Percentiles rank a stretch among this genome's conserved stretches.
These are phyloP conservation scores for Arthrobotrys megalospora DNA, from an alignment of 2,329 filamentous ascomycete genomes.

Conservation along the genomic window DNA sequence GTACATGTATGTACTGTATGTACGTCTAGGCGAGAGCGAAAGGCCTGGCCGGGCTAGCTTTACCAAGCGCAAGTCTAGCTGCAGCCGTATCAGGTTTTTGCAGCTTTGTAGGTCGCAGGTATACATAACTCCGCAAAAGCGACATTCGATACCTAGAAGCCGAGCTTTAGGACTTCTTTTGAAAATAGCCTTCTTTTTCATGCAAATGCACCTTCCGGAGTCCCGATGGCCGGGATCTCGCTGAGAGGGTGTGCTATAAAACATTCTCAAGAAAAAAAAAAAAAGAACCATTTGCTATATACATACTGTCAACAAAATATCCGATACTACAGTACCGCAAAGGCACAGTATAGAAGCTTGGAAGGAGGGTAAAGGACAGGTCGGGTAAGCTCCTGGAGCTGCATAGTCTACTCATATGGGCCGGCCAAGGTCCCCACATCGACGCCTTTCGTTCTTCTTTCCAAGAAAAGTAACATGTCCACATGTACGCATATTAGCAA, in stretches of 20 bases:
- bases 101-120: neutral
- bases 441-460: slow-evolving; percentile 13
- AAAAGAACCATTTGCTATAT: neutral
- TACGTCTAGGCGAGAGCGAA: neutral
- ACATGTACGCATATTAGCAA: neutral
- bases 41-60: slow-evolving; percentile 1
- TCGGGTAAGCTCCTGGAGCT: neutral
- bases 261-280: no score
- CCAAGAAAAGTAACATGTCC: slow-evolving; percentile 14
- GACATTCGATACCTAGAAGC: no score
- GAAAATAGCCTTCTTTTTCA: no score
- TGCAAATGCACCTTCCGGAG: no score
- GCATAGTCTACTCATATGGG: neutral
- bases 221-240: no score
- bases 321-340: slow-evolving; percentile 18
- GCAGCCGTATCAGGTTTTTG: neutral
- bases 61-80: neutral
- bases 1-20: no score
- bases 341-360: slow-evolving; percentile 2
- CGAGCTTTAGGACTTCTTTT: no score
- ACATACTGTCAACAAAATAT: neutral
- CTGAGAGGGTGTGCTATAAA: no score
- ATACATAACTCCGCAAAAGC: no score
- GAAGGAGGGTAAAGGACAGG: no score
- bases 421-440: slow-evolving; percentile 3